phyloP scores from a whole-genome alignment of 208 protist species.

The Sergeia podlipaevii region DNA sequence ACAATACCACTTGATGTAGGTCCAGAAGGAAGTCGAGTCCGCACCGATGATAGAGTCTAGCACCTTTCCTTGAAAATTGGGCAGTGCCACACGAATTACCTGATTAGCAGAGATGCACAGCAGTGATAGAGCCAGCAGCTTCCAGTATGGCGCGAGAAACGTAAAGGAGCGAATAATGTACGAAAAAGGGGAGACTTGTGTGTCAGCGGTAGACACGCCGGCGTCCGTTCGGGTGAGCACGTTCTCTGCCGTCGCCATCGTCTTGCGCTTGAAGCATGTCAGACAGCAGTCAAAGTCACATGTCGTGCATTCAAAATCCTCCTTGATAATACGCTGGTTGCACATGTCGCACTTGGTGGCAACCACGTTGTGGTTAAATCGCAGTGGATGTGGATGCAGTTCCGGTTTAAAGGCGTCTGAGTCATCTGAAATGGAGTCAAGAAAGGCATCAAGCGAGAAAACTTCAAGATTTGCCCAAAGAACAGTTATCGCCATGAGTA shows the following conservation, averaged over 20 bases:
- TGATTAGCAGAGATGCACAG: slow-evolving; percentile 31
- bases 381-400: slow-evolving; percentile 37
- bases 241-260: slow-evolving; percentile 20
- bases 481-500: slow-evolving; percentile 37
- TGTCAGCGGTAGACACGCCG: slow-evolving; percentile 7
- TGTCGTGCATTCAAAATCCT: slow-evolving; percentile 30
- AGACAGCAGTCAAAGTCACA: slow-evolving; percentile 55
- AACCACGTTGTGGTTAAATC: slow-evolving; percentile 31
- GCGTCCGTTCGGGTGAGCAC: slow-evolving; percentile 17
- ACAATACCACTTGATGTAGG: slow-evolving; percentile 29
- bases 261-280: slow-evolving; percentile 28
- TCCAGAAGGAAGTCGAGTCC: slow-evolving; percentile 23
- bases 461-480: slow-evolving; percentile 42
- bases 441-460: slow-evolving; percentile 28
- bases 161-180: slow-evolving; percentile 34
- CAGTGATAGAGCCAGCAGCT: slow-evolving; percentile 26
- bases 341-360: slow-evolving; percentile 45
- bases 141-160: slow-evolving; percentile 37
- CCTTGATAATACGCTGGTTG: slow-evolving; percentile 40
- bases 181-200: slow-evolving; percentile 29
- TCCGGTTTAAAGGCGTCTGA: slow-evolving; percentile 23
- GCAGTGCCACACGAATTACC: slow-evolving; percentile 28
- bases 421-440: slow-evolving; percentile 11
- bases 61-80: slow-evolving; percentile 48
- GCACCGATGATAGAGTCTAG: slow-evolving; percentile 39